phyloP scores from a whole-genome alignment of 495 filamentous ascomycete species.

The Hyaloscypha hepaticicola region DNA sequence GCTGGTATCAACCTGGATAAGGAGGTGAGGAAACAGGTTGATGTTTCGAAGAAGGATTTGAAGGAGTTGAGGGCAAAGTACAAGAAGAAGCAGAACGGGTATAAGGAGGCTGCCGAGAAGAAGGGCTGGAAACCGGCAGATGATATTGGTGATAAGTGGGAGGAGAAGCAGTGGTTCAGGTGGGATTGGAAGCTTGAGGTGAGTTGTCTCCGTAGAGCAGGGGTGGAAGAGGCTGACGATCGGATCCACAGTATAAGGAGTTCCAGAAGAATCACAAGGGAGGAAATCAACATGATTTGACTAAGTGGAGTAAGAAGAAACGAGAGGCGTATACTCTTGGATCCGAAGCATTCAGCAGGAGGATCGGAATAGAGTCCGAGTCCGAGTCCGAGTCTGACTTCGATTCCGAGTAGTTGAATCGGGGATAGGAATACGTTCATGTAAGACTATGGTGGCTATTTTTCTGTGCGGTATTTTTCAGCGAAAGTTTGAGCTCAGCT shows the following conservation, averaged over 20 bases:
- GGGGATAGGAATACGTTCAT: neutral
- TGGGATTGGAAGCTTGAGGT: conserved; percentile 22
- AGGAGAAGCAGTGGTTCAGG: conserved; percentile 4
- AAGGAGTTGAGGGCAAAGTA: neutral
- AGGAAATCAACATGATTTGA: conserved; percentile 17
- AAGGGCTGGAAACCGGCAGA: conserved; percentile 1
- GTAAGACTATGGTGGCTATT: neutral
- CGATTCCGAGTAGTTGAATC: neutral
- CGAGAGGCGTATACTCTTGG: neutral
- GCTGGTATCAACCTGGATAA: conserved; percentile 11
- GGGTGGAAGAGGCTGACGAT: neutral
- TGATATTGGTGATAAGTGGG: neutral
- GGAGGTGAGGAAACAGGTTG: conserved; percentile 8
- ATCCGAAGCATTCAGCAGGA: conserved; percentile 2
- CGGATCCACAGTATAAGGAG: conserved; percentile 1
- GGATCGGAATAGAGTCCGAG: neutral
- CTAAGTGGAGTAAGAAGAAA: conserved; percentile 13
- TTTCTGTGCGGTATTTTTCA: neutral
- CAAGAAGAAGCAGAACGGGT: conserved; percentile 8
- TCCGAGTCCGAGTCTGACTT: neutral
- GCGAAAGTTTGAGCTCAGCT: no score
- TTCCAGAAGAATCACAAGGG: conserved; percentile 16
- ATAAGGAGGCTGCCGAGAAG: conserved; percentile 3
- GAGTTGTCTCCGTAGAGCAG: neutral
- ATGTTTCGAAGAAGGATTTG: conserved; percentile 4